Evolutionary conservation across 2,329 filamentous ascomycete species (phyloP).

Genomic region (Tolypocladium ovalisporum): DNA sequence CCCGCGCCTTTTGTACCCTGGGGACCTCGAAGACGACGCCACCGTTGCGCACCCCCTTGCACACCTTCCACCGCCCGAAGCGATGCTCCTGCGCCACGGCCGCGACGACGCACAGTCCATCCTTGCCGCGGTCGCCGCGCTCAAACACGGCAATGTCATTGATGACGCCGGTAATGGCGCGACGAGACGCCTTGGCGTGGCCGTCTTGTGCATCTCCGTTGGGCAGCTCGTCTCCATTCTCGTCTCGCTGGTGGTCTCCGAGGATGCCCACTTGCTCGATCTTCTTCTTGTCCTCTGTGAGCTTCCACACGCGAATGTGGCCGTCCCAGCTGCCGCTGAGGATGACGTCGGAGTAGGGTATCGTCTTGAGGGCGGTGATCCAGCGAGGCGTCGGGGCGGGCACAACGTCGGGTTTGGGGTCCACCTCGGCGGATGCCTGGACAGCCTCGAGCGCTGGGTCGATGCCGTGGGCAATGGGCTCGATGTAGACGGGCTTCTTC

Average conservation of each 20-base stretch:
- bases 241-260: slow-evolving; percentile 25
- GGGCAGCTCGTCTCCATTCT: slow-evolving; percentile 14
- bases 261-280: slow-evolving; percentile 64
- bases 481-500: slow-evolving; percentile 83
- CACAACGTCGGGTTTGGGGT: slow-evolving; percentile 49
- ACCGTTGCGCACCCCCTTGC: slow-evolving; percentile 60
- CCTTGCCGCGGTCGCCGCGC: slow-evolving; percentile 62
- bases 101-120: slow-evolving; percentile 75
- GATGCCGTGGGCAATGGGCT: slow-evolving; percentile 74
- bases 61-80: slow-evolving; percentile 69
- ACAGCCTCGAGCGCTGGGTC: slow-evolving; percentile 59
- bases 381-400: slow-evolving; percentile 64
- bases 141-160: slow-evolving; percentile 87
- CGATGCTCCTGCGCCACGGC: slow-evolving; percentile 80
- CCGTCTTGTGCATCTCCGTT: slow-evolving; percentile 13
- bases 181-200: slow-evolving; percentile 2
- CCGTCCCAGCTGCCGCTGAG: slow-evolving; percentile 91
- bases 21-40: slow-evolving; percentile 82
- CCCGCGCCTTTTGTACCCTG: slow-evolving; percentile 21
- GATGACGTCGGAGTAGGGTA: slow-evolving; percentile 85
- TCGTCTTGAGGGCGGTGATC: slow-evolving; percentile 77
- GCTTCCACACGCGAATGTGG: slow-evolving; percentile 70
- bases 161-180: slow-evolving; percentile 59
- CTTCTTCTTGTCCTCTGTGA: slow-evolving; percentile 71
- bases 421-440: slow-evolving; percentile 60